Percentiles rank a stretch among this genome's conserved stretches.
Evolutionary conservation across 177 flowering plant genomes (phyloP).

Genomic region (Vitis hybrid): DNA sequence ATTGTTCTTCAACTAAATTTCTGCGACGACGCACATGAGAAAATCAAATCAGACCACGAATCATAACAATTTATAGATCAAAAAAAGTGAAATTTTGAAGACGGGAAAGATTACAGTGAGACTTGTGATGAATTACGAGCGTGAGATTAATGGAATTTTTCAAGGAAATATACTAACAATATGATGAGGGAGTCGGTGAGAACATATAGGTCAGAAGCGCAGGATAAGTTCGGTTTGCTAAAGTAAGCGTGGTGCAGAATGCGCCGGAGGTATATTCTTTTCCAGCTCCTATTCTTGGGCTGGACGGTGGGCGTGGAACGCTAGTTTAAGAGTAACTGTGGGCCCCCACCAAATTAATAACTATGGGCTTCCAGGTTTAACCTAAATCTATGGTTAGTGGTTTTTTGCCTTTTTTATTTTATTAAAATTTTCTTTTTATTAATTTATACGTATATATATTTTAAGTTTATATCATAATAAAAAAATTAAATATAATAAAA

Average conservation of each 20-base stretch:
- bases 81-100: no score
- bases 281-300: neutral
- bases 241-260: neutral
- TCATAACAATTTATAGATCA: no score
- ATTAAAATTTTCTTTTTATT: no score
- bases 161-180: neutral
- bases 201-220: neutral
- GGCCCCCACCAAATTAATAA: no score
- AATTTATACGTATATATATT: no score
- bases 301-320: neutral
- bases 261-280: neutral
- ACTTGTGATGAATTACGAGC: no score
- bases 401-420: no score
- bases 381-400: no score
- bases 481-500: no score
- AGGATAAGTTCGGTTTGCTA: neutral
- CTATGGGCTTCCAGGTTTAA: no score
- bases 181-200: neutral
- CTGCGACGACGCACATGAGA: neutral
- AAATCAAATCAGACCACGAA: neutral
- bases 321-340: neutral
- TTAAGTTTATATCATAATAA: no score
- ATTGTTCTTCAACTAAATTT: constrained; percentile 4
- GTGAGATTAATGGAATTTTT: neutral
- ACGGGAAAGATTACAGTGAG: no score